These are phyloP conservation scores for Lodderomyces orthopsilosis DNA, from an alignment of 1,139 yeast genomes.

Conservation along the genomic window DNA sequence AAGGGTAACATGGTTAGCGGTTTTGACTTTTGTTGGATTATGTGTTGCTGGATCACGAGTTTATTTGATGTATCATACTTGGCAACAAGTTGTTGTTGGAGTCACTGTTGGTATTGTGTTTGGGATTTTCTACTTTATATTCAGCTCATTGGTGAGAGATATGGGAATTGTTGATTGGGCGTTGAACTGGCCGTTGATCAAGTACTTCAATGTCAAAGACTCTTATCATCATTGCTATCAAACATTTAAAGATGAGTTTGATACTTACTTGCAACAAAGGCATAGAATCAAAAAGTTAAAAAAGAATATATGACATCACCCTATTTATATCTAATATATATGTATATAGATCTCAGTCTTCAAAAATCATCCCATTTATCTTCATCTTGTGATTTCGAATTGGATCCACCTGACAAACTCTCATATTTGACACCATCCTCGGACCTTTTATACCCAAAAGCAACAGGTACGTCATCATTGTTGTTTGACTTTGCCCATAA, in stretches of 20 bases:
- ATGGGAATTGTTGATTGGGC: slow-evolving; percentile 61
- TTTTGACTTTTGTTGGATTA: slow-evolving; percentile 29
- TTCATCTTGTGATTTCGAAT: slow-evolving; percentile 30
- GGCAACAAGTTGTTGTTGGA: slow-evolving; percentile 75
- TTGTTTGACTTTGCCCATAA: slow-evolving; percentile 36
- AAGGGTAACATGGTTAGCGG: slow-evolving; percentile 21
- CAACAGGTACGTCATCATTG: slow-evolving; percentile 49
- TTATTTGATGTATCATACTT: slow-evolving; percentile 73
- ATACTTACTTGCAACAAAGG: slow-evolving; percentile 11
- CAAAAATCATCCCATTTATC: slow-evolving; percentile 49
- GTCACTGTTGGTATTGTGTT: slow-evolving; percentile 55
- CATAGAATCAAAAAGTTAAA: not conserved
- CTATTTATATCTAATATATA: not conserved
- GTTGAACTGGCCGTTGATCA: slow-evolving; percentile 46
- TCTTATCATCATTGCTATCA: slow-evolving; percentile 45
- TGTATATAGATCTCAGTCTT: slow-evolving; percentile 5
- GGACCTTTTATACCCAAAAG: slow-evolving; percentile 71
- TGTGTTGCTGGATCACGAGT: slow-evolving; percentile 74
- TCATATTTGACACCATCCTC: slow-evolving; percentile 53
- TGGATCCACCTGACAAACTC: slow-evolving; percentile 44
- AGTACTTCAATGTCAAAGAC: slow-evolving; percentile 55
- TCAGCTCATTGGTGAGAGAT: slow-evolving; percentile 53
- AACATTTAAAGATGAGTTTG: slow-evolving; percentile 39
- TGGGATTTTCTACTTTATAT: slow-evolving; percentile 58
- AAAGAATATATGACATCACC: slow-evolving; percentile 1